Base-by-base conservation (phyloP, 139 green algal species). In the Chlamydomonas sphaeroides region DNA sequence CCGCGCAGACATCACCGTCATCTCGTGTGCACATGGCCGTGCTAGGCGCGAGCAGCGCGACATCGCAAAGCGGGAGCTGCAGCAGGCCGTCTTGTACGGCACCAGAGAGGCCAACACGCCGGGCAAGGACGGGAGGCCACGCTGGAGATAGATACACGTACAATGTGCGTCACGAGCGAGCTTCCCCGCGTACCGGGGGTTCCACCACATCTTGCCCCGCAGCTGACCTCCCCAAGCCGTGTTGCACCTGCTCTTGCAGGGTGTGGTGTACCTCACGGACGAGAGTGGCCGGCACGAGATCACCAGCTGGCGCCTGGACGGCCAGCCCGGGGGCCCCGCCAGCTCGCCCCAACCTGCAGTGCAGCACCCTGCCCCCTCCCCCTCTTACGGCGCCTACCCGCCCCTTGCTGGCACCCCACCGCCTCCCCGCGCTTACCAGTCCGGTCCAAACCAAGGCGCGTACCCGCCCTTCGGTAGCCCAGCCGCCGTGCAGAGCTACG, bases 231-330 rank as follows among this genome's bases (percentile, higher is more conserved):
- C 17, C 17, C 4, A 10, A 4, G 14, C 15, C 51, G 4, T 28
- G 17, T 7, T 61, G 5, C 59, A 80, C 51, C 15, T 28, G 20
- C 15, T 30, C 6, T 4, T 25, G 6, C 25, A 62, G 80, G 83
- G 73, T 7, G 49, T 86, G 11, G 83, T 90, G 26, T 90, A 87
- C 87, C 79, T 90, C 53, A 90, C 87, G 18, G 87, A 90, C 56
- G 78, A 73, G 11, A 84, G 45, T 36, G 81, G 78, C 35, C 80
- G 87, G 0, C 83, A 90, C 63, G 87, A 87, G 71, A 82, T 90
- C 45, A 88, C 86, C 51, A 87, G 77, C 68, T 90, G 87, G 87
- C 11, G 39, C 20, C 23, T 78, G 23, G 62, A 78, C 0, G 75
- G 73, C 33, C 36, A 61, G 15, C 32, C n/a, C 20, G 75, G 73